Evolutionary conservation across 495 filamentous ascomycete genomes (phyloP), one percentile per base, ranked within the genome.

Genomic region (Penicillium argentinense): DNA sequence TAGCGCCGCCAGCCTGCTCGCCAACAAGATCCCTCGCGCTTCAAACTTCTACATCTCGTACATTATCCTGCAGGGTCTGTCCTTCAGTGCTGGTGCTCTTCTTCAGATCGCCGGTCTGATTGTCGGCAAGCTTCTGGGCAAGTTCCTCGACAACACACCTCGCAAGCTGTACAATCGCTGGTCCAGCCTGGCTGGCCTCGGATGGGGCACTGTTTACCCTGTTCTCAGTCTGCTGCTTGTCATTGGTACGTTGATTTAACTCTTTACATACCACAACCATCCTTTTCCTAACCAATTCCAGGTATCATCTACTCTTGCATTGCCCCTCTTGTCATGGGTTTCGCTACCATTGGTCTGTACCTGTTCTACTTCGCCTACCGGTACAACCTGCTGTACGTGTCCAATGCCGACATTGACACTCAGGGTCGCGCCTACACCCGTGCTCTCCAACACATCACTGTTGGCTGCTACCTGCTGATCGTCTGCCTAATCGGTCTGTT

Each of bases 31-130:
- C 9, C 93, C 93, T 7, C 82, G 75, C 42, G 80, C 88, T 3
- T 91, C 90, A 53, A 97, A 95, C 70, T 91, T 98, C 67, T 98
- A 95, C 69, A 86, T 97, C 40, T 86, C 87, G 0, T 98, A 95
- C 72, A 92, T 98, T 60, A 85, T 97, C 56, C 76, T 98, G 21
- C 91, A 97, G 66, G 93, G 93, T 38, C 69, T 98, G 47, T 86
- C 85, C n/a, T 81, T 96, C 55, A 85, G 86, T 37, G 74, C 89
- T 0, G 78, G 83, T 44, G 78, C 85, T 3, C 67, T 98, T 22
- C 76, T 93, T 14, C 88, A 93, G 59, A 80, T 93, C 17, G 77
- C 76, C 26, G 90, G 89, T 6, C 78, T 96, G 54, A 71, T 91
- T 55, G 47, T 96, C 33, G 87, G 88, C 66, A 82, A 81, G 29